Evolutionary conservation across 768 basidiomycete species (phyloP).

Genomic region (Chalciporus pseudorubinellus): DNA sequence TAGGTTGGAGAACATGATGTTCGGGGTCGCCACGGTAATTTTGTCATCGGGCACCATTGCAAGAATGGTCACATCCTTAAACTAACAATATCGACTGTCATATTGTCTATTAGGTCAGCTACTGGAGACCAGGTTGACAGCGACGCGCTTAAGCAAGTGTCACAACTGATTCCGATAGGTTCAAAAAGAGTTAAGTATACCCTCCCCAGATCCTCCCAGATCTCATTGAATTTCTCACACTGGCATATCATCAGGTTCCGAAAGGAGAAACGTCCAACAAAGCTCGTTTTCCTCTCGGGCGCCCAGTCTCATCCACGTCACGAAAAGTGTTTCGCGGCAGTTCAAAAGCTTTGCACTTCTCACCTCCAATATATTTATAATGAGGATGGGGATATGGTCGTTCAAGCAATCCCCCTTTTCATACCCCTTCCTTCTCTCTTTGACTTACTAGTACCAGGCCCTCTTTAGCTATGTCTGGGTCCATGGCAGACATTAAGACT

Average conservation of each 20-base stretch:
- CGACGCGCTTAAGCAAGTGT: neutral
- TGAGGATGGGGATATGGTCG: neutral
- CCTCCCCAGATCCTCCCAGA: too few relatives aligned
- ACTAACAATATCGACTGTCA: too few relatives aligned
- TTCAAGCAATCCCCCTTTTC: neutral
- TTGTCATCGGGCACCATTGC: too few relatives aligned
- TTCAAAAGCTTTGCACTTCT: constrained; percentile 2
- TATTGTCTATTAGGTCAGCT: too few relatives aligned
- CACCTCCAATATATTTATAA: constrained; percentile 6
- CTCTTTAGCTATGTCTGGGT: constrained; percentile 2
- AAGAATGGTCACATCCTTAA: too few relatives aligned
- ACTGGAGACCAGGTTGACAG: too few relatives aligned
- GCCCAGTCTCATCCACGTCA: neutral
- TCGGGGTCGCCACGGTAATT: too few relatives aligned
- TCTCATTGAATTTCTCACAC: neutral
- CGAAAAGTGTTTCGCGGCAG: neutral
- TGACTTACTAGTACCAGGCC: neutral
- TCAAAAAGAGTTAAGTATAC: too few relatives aligned
- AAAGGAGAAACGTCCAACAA: neutral
- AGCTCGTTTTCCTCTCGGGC: neutral
- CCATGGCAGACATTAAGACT: neutral
- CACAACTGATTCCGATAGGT: too few relatives aligned
- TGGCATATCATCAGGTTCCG: neutral
- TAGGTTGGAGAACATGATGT: too few relatives aligned
- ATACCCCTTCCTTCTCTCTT: neutral